Evolutionary conservation across 2,329 filamentous ascomycete species (phyloP).

Genomic region (Aspergillus quadrilineatus): DNA sequence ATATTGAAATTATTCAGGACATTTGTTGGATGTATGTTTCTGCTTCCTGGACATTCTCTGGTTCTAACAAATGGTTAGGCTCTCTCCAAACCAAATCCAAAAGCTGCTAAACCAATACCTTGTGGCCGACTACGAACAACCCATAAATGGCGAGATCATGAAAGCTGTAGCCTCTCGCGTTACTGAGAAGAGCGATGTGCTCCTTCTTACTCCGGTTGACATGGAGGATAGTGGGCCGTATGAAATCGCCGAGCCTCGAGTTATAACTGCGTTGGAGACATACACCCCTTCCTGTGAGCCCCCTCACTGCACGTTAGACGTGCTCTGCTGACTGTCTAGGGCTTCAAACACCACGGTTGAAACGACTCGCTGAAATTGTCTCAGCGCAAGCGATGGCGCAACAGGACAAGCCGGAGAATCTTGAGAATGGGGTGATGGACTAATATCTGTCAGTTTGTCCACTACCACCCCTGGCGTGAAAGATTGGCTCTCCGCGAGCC

Average conservation of each 20-base stretch:
- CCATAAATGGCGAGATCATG: slow-evolving; percentile 99
- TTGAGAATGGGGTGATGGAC: slow-evolving; percentile 26
- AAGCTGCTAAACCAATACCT: slow-evolving; percentile 98
- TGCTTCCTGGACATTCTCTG: neutral
- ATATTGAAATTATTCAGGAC: slow-evolving; percentile 99
- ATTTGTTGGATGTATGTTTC: slow-evolving; percentile 95
- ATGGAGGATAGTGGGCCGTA: slow-evolving; percentile 99
- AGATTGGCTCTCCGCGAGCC: too few relatives aligned
- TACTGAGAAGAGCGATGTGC: slow-evolving; percentile 95
- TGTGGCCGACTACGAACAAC: slow-evolving; percentile 97
- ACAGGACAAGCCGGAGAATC: slow-evolving; percentile 73
- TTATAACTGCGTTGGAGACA: slow-evolving; percentile 93
- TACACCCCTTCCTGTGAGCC: slow-evolving; percentile 94
- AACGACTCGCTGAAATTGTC: slow-evolving; percentile 96
- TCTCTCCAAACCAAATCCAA: slow-evolving; percentile 98
- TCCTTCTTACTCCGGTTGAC: slow-evolving; percentile 89
- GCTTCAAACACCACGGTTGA: slow-evolving; percentile 93
- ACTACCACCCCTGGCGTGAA: too few relatives aligned
- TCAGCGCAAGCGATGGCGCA: slow-evolving; percentile 94
- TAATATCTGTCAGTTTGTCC: too few relatives aligned
- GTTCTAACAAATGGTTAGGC: slow-evolving; percentile 52
- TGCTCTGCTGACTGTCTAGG: slow-evolving; percentile 52
- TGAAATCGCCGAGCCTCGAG: slow-evolving; percentile 94
- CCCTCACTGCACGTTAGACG: neutral
- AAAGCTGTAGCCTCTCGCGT: slow-evolving; percentile 96